Evolutionary conservation across 768 basidiomycete genomes (phyloP), one percentile per base, ranked within the genome.

Genomic region (Agaricus blazei): DNA sequence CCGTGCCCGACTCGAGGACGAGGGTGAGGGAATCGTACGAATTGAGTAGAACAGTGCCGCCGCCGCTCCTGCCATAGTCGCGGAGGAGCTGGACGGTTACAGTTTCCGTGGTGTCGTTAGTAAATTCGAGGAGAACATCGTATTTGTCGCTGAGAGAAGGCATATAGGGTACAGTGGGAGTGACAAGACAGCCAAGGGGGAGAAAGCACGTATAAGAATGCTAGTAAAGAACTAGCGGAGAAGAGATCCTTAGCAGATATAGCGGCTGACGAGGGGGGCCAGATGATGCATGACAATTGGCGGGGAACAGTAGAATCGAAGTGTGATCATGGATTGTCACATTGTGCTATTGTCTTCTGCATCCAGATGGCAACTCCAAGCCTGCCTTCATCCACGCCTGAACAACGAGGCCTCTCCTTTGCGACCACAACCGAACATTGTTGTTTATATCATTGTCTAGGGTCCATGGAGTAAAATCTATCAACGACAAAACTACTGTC

Each of bases 41-140:
- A 56, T 79, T 75, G 40, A 88, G 72, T 27, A 87, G 64, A 45
- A 85, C 75, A 57, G 80, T 74, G 49, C 79, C 74, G 50, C 76
- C 76, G 14, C 77, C 69, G 48, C 75, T 75, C 50, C 78, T 74
- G 45, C 83, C 84, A 59, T 87, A 87, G 68, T 87, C 80, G 36
- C 79, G 76, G 57, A 84, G 69, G 29, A 85, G 75, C 65, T 88
- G 85, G 37, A 88, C 72, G 42, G 85, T 81, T 57, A 83, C 78
- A 52, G 73, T 77, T 63, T 84, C 82, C 61, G 74, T 79, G 14
- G 83, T 85, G 62, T 88, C 86, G 67, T 88, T 88, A 48, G 78
- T 79, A 66, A 88, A 78, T 65, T 84, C 82, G 65, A 88, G 80
- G 52, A 81, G 73, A 65, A 87, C 77, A 63, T 86, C 85, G 70